Evolutionary conservation across 1,139 yeast genomes (phyloP), one percentile per base, ranked within the genome.

Genomic region (Suzukiozyma palmioleophila): DNA sequence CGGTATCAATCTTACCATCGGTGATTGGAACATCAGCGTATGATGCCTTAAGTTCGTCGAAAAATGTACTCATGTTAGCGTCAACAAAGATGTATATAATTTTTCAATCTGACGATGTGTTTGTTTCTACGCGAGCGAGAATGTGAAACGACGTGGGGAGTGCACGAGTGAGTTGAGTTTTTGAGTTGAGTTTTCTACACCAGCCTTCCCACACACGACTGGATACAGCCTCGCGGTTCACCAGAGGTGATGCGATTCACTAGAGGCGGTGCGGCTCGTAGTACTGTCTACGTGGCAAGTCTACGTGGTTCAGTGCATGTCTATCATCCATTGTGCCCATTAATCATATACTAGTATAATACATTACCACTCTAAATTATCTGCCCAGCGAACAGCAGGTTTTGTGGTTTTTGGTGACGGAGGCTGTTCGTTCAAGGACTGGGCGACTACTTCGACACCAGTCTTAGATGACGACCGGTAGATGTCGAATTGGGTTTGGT

Each of bases 1-100:
- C 69, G 25, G 96, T 86, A 52, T 81, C 72, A 59, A 88, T 73
- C 60, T 85, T 81, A 44, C 69, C 75, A 43, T 77, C 83, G 37
- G 62, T 62, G 50, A 86, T 69, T 31, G 85, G 75, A 43, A 88
- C 95, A 55, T 84, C 92, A 53, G 71, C 76, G 62, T 85, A 88
- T 54, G 87, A 79, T 60, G 70, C 73, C 57, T 81, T 79, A 75
- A 82, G 77, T 53, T 78, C 79, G 63, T 85, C 95, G 56, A 88
- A 88, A 66, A 85, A 87, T 13, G 95, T 78, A 53, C 81, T 68
- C 81, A 75, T 77, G 38, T 28, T 26, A 26, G n/a, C 11, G 28
- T 26, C 28, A 26, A 10, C n/a, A 10, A 8, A 24, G 28, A 26
- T 26, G 7, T 7, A 5, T 5, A 18, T 18, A 7, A 18, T 5